Evolutionary conservation across 2,329 filamentous ascomycete species (phyloP), one percentile per base, ranked within the genome.

Genomic region (Penicillium sclerotiorum): DNA sequence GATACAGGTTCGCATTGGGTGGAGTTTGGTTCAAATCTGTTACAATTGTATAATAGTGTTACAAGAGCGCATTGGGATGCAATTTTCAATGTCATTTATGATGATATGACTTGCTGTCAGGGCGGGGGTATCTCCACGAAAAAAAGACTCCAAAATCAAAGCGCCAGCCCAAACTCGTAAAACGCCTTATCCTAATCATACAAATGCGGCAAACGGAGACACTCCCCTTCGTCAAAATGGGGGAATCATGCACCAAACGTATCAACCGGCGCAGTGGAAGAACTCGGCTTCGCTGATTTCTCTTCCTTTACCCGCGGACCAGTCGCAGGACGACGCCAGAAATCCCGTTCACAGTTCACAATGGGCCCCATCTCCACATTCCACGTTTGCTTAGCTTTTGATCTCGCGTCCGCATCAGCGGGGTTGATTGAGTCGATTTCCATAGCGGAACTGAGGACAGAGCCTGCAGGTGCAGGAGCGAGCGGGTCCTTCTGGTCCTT

Each of bases 261-360:
- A 37, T 30, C 35, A n/a, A 28, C 23, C 35, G 33, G n/a, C 12
- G 22, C 32, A 36, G 55, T 59, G 17, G 55, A 49, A 21, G 52
- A 49, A 32, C 55, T 59, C 46, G 40, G 40, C 27, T 43, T 43
- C 8, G 67, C 69, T 21, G 50, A 42, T 9, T 60, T 53, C 52
- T 73, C 66, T 38, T 72, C 66, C 46, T 72, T 71, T 43, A 59
- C 55, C 32, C 65, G 67, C 50, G 66, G 69, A 45, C 58, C 60
- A 5, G 66, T 60, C 23, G 67, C 61, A 22, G 77, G 77, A n/a
- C 63, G 60, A 50, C 81, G 77, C 79, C 82, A 85, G 56, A 80
- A 80, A 35, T 75, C 74, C 58, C 80, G 77, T 52, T 86, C 82
- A 50, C 82, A 82, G 59, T 86, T 86, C 44, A 86, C 82, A 43